Evolutionary conservation across 371 early-diverging fungal genomes (phyloP), one percentile per base, ranked within the genome.

Genomic region (Mucor racemosus): DNA sequence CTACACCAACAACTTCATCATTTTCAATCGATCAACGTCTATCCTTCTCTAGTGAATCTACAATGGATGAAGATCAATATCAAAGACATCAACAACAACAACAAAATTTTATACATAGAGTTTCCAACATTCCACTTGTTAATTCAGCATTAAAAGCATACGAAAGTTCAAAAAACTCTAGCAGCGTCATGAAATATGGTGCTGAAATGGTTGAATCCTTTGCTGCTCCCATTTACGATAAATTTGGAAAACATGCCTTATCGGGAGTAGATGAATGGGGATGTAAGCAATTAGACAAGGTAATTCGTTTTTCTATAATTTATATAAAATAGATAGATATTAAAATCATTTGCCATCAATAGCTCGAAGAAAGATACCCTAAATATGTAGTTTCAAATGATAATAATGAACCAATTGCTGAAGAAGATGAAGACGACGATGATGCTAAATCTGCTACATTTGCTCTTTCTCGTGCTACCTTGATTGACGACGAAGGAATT

Each of bases 51-150:
- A 76, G 76, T 58, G 76, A 76, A 31, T 67, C 69, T 0, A 70
- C 71, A 15, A 63, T 66, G 7, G 68, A 69, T 2, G 79, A 79
- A 21, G 72, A 74, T 53, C 50, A 64, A 17, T 31, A 56, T 54
- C n/a, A 33, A 21, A 64, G 56, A 40, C 64, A 67, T 19, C n/a
- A 38, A 26, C n/a, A 38, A n/a, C 66, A 59, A 46, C 64, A 67
- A 33, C 54, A 61, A n/a, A 59, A 84, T 66, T 92, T 94, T 50
- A 88, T 94, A 59, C 77, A 83, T 60, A 85, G 94, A 26, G 90
- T 94, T 57, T 87, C 93, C 64, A 89, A 84, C 66, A 84, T 93
- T n/a, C 93, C 94, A 0, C 42, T 95, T 10, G 92, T 96, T 41
- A 91, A 89, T 68, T 85, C 88, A 7, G 89, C 93, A 5, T 62